These are phyloP conservation scores for Chenopodium album DNA, from an alignment of 148 eudicot genomes.

Conservation along the genomic window DNA sequence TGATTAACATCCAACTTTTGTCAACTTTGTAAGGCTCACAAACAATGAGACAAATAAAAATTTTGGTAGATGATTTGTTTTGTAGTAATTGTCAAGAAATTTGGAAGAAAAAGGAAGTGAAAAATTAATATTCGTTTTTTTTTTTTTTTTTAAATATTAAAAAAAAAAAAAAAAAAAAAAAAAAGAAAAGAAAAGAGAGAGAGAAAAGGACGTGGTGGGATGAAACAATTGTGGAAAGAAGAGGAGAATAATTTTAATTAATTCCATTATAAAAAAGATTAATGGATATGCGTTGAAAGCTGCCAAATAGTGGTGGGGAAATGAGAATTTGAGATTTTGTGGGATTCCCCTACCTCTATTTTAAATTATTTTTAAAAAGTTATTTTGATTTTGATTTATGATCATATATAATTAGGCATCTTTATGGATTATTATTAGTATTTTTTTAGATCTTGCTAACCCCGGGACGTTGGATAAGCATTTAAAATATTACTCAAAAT, in stretches of 20 bases:
- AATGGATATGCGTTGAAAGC: conserved; percentile 25
- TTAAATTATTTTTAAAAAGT: neutral
- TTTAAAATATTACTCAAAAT: too few relatives aligned
- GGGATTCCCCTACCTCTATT: neutral
- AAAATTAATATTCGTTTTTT: too few relatives aligned
- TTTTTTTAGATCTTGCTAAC: too few relatives aligned
- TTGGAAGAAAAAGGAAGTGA: neutral
- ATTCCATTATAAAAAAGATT: neutral
- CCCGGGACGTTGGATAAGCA: too few relatives aligned
- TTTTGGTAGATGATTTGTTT: neutral
- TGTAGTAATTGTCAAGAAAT: neutral
- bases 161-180: neutral
- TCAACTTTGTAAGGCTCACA: neutral
- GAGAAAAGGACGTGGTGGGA: neutral
- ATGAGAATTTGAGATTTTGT: neutral
- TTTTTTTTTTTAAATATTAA: too few relatives aligned
- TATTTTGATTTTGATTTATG: neutral
- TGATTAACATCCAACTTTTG: neutral
- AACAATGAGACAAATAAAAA: neutral
- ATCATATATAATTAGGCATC: neutral
- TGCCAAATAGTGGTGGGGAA: conserved; percentile 10
- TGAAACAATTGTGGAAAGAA: neutral
- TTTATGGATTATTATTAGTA: too few relatives aligned
- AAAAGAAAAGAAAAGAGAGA: neutral
- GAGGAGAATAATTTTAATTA: too few relatives aligned